Conservation (phyloP, 1,284 basidiomycete genomes). For the Austroboletus olivaceoglutinosus region DNA sequence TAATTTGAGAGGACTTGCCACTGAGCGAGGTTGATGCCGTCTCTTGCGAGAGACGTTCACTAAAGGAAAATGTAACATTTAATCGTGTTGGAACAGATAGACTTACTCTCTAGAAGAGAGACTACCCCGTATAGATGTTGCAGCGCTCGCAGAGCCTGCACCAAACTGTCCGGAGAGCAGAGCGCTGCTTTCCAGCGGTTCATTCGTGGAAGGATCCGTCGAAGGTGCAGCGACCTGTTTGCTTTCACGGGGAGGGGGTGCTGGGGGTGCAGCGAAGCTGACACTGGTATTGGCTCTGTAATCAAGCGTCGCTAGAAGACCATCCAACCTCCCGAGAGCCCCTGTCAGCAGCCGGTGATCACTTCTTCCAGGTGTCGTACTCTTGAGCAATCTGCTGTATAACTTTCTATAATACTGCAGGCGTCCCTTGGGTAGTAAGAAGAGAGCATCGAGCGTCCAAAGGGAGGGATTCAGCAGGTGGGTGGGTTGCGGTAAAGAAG, state of each 20-base stretch:
- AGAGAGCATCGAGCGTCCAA: slow-evolving; percentile 89
- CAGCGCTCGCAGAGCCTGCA: slow-evolving; percentile 40
- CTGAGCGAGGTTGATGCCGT: slow-evolving; percentile 55
- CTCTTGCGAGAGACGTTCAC: slow-evolving; percentile 59
- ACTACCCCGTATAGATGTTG: slow-evolving; percentile 50
- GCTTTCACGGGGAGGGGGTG: slow-evolving; percentile 34
- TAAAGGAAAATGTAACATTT: slow-evolving; percentile 24
- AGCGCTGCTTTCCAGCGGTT: slow-evolving; percentile 2
- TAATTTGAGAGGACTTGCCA: slow-evolving; percentile 47
- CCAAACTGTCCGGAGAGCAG: slow-evolving; percentile 31
- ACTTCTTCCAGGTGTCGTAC: slow-evolving; percentile 83
- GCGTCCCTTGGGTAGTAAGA: slow-evolving; percentile 81
- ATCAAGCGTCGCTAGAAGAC: slow-evolving; percentile 68
- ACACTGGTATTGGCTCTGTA: slow-evolving; percentile 50
- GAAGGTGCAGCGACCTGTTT: slow-evolving; percentile 51
- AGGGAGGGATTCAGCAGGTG: slow-evolving; percentile 40
- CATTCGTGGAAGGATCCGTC: slow-evolving; percentile 3
- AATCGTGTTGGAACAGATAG: slow-evolving; percentile 2
- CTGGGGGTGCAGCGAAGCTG: slow-evolving; percentile 24
- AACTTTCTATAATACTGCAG: slow-evolving; percentile 93
- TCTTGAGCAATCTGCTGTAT: slow-evolving; percentile 84
- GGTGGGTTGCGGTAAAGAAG: slow-evolving; percentile 39
- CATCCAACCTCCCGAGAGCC: slow-evolving; percentile 82
- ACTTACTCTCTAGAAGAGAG: slow-evolving; percentile 57
- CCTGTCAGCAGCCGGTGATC: slow-evolving; percentile 82